phyloP scores from a whole-genome alignment of 495 filamentous ascomycete species.

The Sphaerosporella brunnea region DNA sequence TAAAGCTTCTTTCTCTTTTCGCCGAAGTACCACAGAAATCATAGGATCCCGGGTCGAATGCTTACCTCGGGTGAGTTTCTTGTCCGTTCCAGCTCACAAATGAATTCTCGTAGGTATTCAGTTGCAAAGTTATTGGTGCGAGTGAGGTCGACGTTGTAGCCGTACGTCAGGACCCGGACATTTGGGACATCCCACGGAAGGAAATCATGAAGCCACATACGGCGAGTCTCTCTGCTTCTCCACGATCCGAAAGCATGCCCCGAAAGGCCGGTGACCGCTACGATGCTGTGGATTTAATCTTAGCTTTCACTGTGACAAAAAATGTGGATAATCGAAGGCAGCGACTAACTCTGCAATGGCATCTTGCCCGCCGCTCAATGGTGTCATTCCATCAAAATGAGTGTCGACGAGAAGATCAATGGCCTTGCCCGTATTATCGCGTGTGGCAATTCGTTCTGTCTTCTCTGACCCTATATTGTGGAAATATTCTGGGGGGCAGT shows the following conservation, averaged over 20 bases:
- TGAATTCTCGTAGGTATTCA: too few relatives aligned
- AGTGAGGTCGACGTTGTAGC: too few relatives aligned
- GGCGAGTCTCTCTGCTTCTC: background rate
- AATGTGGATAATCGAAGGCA: background rate
- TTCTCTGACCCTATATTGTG: background rate
- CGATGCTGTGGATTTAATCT: slow-evolving; percentile 3
- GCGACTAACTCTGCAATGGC: background rate
- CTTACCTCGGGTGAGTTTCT: too few relatives aligned
- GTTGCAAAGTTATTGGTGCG: too few relatives aligned
- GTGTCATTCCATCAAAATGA: background rate
- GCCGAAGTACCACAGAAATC: too few relatives aligned
- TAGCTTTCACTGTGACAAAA: too few relatives aligned
- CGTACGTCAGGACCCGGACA: slow-evolving; percentile 10
- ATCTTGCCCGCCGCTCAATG: background rate
- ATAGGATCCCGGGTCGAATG: too few relatives aligned
- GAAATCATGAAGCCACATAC: slow-evolving; percentile 15
- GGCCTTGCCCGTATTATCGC: background rate
- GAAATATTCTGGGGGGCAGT: background rate
- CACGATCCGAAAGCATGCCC: slow-evolving; percentile 15
- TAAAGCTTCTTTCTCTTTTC: too few relatives aligned
- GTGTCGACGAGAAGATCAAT: background rate
- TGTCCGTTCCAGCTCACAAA: too few relatives aligned
- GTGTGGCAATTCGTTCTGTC: background rate
- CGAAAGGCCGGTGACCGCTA: slow-evolving; percentile 10
- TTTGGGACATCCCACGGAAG: slow-evolving; percentile 4